A percentile compares a stretch with the other conserved stretches of the same genome.
phyloP scores from a whole-genome alignment of 305 asterid genomes.

The Rubia balearica region DNA sequence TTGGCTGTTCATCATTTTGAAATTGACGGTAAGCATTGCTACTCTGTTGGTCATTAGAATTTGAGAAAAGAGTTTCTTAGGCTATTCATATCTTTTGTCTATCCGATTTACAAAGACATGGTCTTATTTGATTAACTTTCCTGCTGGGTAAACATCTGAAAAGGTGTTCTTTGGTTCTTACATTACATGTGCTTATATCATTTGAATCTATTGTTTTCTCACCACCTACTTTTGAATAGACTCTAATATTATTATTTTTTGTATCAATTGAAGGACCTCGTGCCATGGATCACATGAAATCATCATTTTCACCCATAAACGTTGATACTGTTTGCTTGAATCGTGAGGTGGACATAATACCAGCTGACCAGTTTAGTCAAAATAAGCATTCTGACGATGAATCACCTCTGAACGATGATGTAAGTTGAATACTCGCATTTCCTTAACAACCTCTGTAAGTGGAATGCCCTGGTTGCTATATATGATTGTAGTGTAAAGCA shows the following conservation, averaged over 20 bases:
- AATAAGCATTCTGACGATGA: neutral
- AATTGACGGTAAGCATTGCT: neutral
- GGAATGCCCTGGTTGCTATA: neutral
- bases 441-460: neutral
- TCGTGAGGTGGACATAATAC: neutral
- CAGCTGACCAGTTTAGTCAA: neutral
- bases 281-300: slow-evolving; percentile 1
- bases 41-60: slow-evolving; percentile 2
- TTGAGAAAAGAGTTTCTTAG: slow-evolving; percentile 2
- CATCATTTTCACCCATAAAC: slow-evolving; percentile 3
- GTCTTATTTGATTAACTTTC: slow-evolving; percentile 10
- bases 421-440: slow-evolving; percentile 2
- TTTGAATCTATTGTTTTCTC: neutral
- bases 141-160: slow-evolving; percentile 1
- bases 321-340: too few species aligned
- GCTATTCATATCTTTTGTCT: neutral
- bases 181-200: neutral
- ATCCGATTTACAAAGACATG: neutral
- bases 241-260: neutral
- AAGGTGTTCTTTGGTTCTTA: neutral
- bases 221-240: neutral
- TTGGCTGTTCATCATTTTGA: neutral
- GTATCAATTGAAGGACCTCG: neutral
- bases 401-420: slow-evolving; percentile 5
- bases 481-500: neutral